phyloP scores from a whole-genome alignment of 2,329 filamentous ascomycete genomes.

The Daldinia eschscholtzii region DNA sequence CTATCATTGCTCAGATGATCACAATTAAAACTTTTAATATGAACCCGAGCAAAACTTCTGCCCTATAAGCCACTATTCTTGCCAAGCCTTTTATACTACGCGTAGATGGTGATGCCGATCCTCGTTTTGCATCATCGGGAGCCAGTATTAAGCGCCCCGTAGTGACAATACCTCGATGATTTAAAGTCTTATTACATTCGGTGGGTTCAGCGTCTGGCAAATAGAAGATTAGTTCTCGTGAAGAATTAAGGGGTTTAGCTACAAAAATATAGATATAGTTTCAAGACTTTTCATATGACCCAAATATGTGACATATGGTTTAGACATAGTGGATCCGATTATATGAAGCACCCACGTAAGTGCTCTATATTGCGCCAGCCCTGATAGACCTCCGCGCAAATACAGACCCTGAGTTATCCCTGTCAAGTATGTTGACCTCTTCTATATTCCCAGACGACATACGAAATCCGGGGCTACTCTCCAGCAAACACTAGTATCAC shows the following conservation, averaged over 20 bases:
- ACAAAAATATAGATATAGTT: background rate
- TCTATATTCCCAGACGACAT: background rate
- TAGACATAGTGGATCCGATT: background rate
- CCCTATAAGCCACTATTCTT: background rate
- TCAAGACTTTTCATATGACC: too few species aligned
- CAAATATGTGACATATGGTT: background rate
- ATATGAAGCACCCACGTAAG: background rate
- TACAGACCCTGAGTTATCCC: background rate
- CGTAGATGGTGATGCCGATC: background rate
- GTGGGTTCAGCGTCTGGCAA: background rate
- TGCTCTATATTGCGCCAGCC: background rate
- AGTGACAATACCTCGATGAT: background rate
- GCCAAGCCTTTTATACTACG: background rate
- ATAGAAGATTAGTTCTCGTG: background rate
- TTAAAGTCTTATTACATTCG: background rate
- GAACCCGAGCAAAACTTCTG: background rate
- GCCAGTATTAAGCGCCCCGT: background rate
- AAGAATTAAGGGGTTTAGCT: background rate
- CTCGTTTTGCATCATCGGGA: background rate
- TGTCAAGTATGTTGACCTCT: too few species aligned
- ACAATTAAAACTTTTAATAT: background rate
- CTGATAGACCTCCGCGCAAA: background rate
- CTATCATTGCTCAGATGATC: slow-evolving; percentile 53
- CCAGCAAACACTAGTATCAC: background rate
- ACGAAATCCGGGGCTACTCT: background rate